A percentile compares a stretch with the other conserved stretches of the same genome.
These are phyloP conservation scores for Davidsoniella virescens DNA, from an alignment of 2,329 filamentous ascomycete species.

Conservation along the genomic window DNA sequence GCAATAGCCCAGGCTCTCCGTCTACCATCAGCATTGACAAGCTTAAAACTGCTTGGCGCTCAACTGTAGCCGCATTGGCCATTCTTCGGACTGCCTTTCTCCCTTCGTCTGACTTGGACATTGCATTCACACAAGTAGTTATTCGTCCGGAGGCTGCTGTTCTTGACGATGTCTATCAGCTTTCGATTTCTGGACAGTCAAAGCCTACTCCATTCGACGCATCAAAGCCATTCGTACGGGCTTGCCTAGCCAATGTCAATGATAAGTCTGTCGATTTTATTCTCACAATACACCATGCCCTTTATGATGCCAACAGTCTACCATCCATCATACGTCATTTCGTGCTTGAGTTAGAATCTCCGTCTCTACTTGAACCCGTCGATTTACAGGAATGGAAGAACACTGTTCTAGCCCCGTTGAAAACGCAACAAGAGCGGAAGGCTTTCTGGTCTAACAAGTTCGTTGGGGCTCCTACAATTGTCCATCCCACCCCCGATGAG, in stretches of 20 bases:
- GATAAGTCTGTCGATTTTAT: conserved; percentile 22
- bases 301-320: conserved; percentile 78
- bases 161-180: not conserved
- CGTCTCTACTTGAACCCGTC: conserved; percentile 13
- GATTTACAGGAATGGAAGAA: conserved; percentile 18
- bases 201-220: not conserved
- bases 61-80: conserved; percentile 36
- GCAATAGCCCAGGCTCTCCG: too few relatives aligned
- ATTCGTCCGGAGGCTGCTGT: conserved; percentile 21
- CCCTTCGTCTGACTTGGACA: conserved; percentile 26
- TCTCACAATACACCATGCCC: conserved; percentile 62
- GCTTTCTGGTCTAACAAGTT: conserved; percentile 30
- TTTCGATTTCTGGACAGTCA: not conserved
- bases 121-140: conserved; percentile 49
- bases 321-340: conserved; percentile 38
- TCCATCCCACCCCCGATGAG: conserved; percentile 23
- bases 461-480: conserved; percentile 8
- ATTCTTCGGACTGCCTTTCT: conserved; percentile 56
- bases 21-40: conserved; percentile 22
- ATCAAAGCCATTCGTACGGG: conserved; percentile 4
- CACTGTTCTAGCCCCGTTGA: conserved; percentile 12
- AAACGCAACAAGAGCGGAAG: conserved; percentile 14
- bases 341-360: conserved; percentile 13
- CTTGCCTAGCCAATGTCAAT: conserved; percentile 8
- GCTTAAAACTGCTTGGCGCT: conserved; percentile 44